phyloP scores from a whole-genome alignment of 176 grass and related monocot genomes.

The Oryza punctata region DNA sequence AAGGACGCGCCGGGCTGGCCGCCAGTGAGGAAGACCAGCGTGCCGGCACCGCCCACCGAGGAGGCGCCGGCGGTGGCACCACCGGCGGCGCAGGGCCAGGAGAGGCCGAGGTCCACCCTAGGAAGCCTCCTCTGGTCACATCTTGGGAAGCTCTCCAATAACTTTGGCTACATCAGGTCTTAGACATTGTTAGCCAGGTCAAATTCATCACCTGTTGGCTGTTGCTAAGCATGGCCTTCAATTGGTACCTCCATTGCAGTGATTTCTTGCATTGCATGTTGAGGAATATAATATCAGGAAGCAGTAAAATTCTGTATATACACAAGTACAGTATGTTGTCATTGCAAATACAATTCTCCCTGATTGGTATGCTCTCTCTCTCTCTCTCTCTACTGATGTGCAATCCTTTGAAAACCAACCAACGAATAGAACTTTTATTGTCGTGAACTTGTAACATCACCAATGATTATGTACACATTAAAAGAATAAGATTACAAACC shows the following conservation, averaged over 20 bases:
- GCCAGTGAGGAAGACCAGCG: conserved; percentile 40
- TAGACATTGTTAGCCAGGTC: conserved; percentile 18
- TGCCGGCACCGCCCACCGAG: background rate
- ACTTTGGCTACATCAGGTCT: conserved; percentile 37
- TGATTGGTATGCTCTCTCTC: background rate
- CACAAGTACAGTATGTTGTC: conserved; percentile 27
- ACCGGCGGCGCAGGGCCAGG: conserved; percentile 2
- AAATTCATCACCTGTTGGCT: conserved; percentile 7
- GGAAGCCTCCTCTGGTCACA: conserved; percentile 52
- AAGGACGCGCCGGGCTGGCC: conserved; percentile 36
- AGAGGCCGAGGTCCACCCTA: conserved; percentile 38
- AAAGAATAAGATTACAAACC: conserved; percentile 46
- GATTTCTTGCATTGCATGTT: background rate
- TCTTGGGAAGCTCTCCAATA: conserved; percentile 57
- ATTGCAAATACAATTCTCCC: conserved; percentile 24
- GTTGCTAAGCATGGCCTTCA: conserved; percentile 10
- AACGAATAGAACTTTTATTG: conserved; percentile 43
- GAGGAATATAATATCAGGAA: background rate
- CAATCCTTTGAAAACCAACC: conserved; percentile 31
- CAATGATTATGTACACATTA: conserved; percentile 53
- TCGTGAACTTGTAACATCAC: conserved; percentile 5
- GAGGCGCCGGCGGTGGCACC: background rate
- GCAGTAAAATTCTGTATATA: conserved; percentile 36
- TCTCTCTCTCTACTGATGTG: too few species aligned
- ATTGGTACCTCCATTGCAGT: background rate